Percentiles rank a stretch among this genome's conserved stretches.
These are phyloP conservation scores for Gliomastix tumulicola DNA, from an alignment of 2,329 filamentous ascomycete genomes.

Conservation along the genomic window DNA sequence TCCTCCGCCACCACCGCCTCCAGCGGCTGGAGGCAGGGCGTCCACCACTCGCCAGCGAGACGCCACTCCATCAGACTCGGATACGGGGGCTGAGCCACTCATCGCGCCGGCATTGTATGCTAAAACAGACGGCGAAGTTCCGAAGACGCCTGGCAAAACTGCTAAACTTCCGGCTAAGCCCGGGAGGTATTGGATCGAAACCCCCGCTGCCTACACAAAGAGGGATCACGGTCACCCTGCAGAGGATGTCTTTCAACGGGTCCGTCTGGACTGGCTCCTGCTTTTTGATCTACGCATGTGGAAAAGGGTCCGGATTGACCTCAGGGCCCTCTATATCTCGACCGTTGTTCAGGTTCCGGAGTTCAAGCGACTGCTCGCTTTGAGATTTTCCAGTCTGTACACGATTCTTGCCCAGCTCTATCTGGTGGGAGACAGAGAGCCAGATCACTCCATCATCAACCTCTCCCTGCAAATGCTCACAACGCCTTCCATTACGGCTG, in stretches of 20 bases:
- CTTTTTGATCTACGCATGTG: constrained; percentile 92
- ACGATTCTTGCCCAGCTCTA: constrained; percentile 91
- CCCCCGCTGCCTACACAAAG: constrained; percentile 61
- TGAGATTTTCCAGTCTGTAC: constrained; percentile 93
- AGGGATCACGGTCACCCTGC: constrained; percentile 59
- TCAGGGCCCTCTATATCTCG: constrained; percentile 90
- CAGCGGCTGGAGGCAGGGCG: constrained; percentile 26
- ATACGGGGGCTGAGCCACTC: constrained; percentile 57
- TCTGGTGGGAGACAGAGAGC: constrained; percentile 90
- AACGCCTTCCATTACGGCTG: constrained; percentile 91
- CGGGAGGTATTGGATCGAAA: constrained; percentile 80
- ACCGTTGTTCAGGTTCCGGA: constrained; percentile 92
- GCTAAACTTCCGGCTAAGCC: constrained; percentile 49
- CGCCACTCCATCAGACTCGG: constrained; percentile 65
- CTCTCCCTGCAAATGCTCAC: constrained; percentile 94
- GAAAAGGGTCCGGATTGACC: constrained; percentile 88
- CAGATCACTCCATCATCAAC: constrained; percentile 97
- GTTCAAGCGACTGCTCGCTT: constrained; percentile 88
- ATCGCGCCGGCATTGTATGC: constrained; percentile 55
- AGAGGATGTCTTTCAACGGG: constrained; percentile 83
- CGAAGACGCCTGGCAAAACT: constrained; percentile 66
- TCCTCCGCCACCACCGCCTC: constrained; percentile 57
- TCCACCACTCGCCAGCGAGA: constrained; percentile 42
- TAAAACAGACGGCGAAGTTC: constrained; percentile 65
- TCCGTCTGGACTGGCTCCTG: constrained; percentile 89